These are phyloP conservation scores for Lagenaria siceraria DNA, from an alignment of 306 rosid species.

Conservation along the genomic window DNA sequence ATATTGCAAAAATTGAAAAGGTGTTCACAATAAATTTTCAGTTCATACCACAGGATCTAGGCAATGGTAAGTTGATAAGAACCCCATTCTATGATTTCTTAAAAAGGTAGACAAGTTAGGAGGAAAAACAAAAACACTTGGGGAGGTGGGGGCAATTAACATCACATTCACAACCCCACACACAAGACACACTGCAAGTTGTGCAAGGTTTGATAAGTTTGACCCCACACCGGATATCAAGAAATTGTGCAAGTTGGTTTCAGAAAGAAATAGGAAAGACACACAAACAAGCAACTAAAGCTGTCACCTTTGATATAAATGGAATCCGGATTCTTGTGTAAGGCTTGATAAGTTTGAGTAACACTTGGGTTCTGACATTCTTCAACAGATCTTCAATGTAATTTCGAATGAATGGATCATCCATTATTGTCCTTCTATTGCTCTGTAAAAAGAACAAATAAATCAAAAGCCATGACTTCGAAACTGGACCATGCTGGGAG, in stretches of 20 bases:
- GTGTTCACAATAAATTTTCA: neutral
- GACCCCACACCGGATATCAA: neutral
- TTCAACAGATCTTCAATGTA: constrained; percentile 93
- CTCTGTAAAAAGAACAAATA: constrained; percentile 19
- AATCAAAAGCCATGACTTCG: neutral
- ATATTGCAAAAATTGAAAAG: neutral
- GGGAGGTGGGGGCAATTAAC: neutral
- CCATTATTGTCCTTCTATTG: constrained; percentile 93
- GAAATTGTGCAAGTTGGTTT: neutral
- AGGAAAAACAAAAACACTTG: neutral
- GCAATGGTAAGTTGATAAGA: neutral
- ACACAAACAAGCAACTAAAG: neutral
- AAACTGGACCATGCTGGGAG: neutral
- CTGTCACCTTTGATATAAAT: constrained; percentile 74
- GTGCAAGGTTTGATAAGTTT: neutral
- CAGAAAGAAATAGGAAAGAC: neutral
- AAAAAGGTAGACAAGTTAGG: neutral
- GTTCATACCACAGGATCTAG: neutral
- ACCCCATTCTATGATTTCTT: neutral
- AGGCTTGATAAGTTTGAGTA: constrained; percentile 93
- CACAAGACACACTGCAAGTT: neutral
- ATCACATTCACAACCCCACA: neutral
- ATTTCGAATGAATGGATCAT: constrained; percentile 87
- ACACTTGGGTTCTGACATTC: constrained; percentile 94
- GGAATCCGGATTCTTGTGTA: constrained; percentile 96